Evolutionary conservation across 2,329 filamentous ascomycete genomes (phyloP), one percentile per base, ranked within the genome.

Genomic region (Epichloe baconii): DNA sequence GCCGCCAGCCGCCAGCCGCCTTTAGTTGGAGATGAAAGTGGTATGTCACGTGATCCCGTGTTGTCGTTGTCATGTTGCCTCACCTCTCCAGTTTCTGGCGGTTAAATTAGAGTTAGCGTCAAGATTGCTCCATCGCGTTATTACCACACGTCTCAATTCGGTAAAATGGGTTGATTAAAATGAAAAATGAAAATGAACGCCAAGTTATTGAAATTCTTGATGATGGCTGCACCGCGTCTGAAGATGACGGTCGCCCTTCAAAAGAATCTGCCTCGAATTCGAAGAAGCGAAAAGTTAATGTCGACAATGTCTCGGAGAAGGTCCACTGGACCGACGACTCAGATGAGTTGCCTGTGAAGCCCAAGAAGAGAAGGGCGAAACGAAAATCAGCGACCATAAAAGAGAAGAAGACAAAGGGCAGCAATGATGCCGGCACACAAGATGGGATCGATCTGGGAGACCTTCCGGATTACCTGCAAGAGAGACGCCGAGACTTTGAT

Each of bases 381-480:
- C 57, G 62, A 12, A 66, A 66, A 41, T 62, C 63, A 12, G 62
- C 57, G 1, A 51, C 53, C 2, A 65, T 61, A 46, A 63, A 59
- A 19, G 55, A 52, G 1, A 52, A 61, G 23, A 57, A 57, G 31
- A 44, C 35, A 3, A 42, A 54, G 0, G 56, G 64, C 12, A 62
- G 64, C 52, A 58, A 66, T 6, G 56, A 64, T 3, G 59, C 64
- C 40, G 68, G 62, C 0, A 69, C 72, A 46, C 67, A 68, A 2
- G 69, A 72, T 46, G 67, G 72, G 2, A 58, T 71, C 3, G 75
- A 78, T 7, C 73, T 75, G 4, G 72, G 78, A 21, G 74, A 78
- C 44, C 73, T 93, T 3, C 89, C 90, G 0, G 79, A 84, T 19
- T 91, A 95, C 62, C 64, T 95, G 31, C 74, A 77, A 55, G 68